A percentile compares a stretch with the other conserved stretches of the same genome.
Conservation (phyloP, 2,329 filamentous ascomycete genomes). For the Pseudogymnoascus sp. region DNA sequence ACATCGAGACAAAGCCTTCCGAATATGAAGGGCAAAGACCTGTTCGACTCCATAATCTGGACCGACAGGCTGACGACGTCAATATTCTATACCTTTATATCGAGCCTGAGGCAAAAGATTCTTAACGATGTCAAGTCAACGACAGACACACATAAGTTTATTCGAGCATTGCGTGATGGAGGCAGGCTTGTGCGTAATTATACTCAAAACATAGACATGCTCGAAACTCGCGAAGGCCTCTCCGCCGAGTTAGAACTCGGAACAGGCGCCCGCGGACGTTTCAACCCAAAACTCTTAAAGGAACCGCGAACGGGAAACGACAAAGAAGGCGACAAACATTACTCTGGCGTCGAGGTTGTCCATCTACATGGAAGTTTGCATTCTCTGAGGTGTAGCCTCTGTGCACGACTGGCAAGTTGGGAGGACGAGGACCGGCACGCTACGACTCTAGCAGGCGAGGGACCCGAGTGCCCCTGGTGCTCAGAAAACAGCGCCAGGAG, state of each 20-base stretch:
- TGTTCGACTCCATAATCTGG: conserved; percentile 66
- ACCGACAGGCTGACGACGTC: conserved; percentile 58
- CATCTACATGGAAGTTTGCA: conserved; percentile 64
- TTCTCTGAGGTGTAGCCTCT: conserved; percentile 55
- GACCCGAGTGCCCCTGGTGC: conserved; percentile 61
- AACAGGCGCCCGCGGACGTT: conserved; percentile 52
- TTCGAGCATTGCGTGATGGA: conserved; percentile 56
- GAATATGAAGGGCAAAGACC: conserved; percentile 61
- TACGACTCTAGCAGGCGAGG: conserved; percentile 48
- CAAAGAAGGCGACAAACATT: conserved; percentile 25
- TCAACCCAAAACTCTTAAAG: conserved; percentile 40
- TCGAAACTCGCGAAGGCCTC: conserved; percentile 63
- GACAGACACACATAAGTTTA: conserved; percentile 60
- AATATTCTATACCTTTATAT: conserved; percentile 65
- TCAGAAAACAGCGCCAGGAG: conserved; percentile 53
- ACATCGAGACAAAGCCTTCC: conserved; percentile 33
- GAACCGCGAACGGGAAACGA: conserved; percentile 24
- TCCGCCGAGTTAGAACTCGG: conserved; percentile 54
- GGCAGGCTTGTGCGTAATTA: conserved; percentile 65
- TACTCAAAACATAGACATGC: conserved; percentile 67
- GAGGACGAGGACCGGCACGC: conserved; percentile 43
- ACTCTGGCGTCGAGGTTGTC: conserved; percentile 40
- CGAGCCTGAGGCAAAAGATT: conserved; percentile 57
- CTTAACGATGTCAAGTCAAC: conserved; percentile 48
- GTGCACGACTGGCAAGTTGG: conserved; percentile 50